Evolutionary conservation across 306 rosid species (phyloP), one percentile per base, ranked within the genome.

Genomic region (Fragaria vesca): DNA sequence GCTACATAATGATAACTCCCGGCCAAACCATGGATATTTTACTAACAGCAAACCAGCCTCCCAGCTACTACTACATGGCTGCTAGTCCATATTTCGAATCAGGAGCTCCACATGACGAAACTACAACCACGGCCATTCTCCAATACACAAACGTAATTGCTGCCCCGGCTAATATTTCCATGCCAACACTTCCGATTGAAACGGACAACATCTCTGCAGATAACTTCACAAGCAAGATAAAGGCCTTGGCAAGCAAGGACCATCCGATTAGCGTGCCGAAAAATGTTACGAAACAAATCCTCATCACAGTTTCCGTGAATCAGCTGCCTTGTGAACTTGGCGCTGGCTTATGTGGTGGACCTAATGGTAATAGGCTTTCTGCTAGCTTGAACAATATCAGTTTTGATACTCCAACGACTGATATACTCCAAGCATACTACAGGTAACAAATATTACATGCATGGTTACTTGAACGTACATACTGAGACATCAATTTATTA

Each of bases 301-400:
- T 54, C 0, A 81, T 81, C 15, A 58, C 85, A 0, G 81, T 79
- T 34, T 81, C 88, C 7, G 51, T 81, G 34, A 82, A 81, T 55
- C 58, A 28, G 32, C 68, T 70, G 12, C 66, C 73, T 5, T 81
- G 74, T 70, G 74, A 17, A 15, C 40, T 51, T 26, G 81, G 60
- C 4, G 28, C 26, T 55, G 47, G 42, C 3, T 43, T 66, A 0
- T 84, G 85, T 48, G 62, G 73, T 0, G 87, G 87, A 2, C 83
- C 81, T 8, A 24, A 43, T 55, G 82, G 78, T 16, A 74, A 20
- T 1, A 81, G 79, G 63, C 9, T 57, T 0, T 1, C 81, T 57
- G 47, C 88, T 9, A 81, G 88, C 58, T 65, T 85, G 55, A 85
- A 75, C 77, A 85, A 81, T 57, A 68, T 81, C 32, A 85, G 85